Base-by-base conservation (phyloP, 768 basidiomycete species). In the Kwoniella dejecticola region DNA sequence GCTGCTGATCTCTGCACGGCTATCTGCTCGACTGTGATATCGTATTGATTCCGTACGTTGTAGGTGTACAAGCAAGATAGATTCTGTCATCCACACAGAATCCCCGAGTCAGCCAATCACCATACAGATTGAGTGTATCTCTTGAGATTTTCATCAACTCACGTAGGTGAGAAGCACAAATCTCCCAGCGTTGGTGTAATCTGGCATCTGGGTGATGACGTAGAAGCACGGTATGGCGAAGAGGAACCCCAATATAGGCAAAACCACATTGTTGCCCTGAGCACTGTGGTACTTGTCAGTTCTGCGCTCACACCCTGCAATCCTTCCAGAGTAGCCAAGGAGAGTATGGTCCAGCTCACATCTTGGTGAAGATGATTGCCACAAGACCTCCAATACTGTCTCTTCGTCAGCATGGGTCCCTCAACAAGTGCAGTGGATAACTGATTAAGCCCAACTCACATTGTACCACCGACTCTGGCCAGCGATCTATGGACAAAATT, bases 171-270 rank as follows among this genome's bases (percentile, higher is more conserved):
- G 36, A 1, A 77, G 62, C 42, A 70, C 68, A 63, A 72, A 76
- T 15, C 75, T 60, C 3, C 69, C 70, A 1, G 70, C 73, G 42
- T 74, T 68, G 3, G 66, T 63, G 26, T 66, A 76, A 6, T 64
- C 70, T 4, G 72, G 71, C 54, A 66, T 72, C 61, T 85, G 86
- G 0, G 86, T 84, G 33, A 96, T 84, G 64, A 93, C 89, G 72
- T 86, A 88, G 80, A 95, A 98, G 77, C 95, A 97, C 17, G 95
- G 96, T 7, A 96, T 81, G 0, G 92, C 92, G 59, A 79, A 77
- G 29, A 78, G 55, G 76, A 92, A 90, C 0, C 96, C 95, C 63
- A 92, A 88, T 31, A 89, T 78, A 0, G 92, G 85, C 6, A 99
- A 83, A 2, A 88, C 80, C 30, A 86, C 75, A 0, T 90, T 83